phyloP scores from a whole-genome alignment of 176 grass and related monocot species.

The Lolium multiflorum region DNA sequence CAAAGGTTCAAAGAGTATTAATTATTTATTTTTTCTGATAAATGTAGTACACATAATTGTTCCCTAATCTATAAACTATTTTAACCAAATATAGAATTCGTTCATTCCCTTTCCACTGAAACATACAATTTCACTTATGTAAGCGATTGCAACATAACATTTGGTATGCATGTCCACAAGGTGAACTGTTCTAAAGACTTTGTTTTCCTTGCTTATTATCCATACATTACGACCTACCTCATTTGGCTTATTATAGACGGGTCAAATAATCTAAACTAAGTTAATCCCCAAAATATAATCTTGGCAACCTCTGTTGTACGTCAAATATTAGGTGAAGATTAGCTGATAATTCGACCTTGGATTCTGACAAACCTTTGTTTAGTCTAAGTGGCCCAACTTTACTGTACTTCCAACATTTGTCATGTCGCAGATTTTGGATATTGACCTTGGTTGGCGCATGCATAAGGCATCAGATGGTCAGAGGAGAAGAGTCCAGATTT shows the following conservation, averaged over 20 bases:
- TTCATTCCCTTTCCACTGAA: neutral
- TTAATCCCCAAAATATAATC: neutral
- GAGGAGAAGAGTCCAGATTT: slow-evolving; percentile 93
- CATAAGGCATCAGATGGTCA: slow-evolving; percentile 96
- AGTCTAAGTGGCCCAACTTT: neutral
- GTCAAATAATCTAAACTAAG: neutral
- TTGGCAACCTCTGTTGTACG: neutral
- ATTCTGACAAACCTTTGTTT: neutral
- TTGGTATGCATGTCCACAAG: neutral
- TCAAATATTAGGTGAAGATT: neutral
- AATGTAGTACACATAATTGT: neutral
- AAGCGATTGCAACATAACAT: slow-evolving; percentile 23
- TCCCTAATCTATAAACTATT: neutral
- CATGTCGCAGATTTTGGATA: slow-evolving; percentile 80
- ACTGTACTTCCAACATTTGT: neutral
- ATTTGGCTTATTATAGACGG: neutral
- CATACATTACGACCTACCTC: neutral
- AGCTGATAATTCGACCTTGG: neutral
- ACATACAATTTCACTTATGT: neutral
- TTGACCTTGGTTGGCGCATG: slow-evolving; percentile 91
- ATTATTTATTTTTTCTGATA: no score
- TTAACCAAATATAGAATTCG: neutral
- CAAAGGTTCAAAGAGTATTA: no score
- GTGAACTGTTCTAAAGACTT: neutral
- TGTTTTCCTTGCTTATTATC: neutral